Percentiles rank a stretch among this genome's conserved stretches.
phyloP scores from a whole-genome alignment of 768 basidiomycete species.

The Flagelloscypha sp. region DNA sequence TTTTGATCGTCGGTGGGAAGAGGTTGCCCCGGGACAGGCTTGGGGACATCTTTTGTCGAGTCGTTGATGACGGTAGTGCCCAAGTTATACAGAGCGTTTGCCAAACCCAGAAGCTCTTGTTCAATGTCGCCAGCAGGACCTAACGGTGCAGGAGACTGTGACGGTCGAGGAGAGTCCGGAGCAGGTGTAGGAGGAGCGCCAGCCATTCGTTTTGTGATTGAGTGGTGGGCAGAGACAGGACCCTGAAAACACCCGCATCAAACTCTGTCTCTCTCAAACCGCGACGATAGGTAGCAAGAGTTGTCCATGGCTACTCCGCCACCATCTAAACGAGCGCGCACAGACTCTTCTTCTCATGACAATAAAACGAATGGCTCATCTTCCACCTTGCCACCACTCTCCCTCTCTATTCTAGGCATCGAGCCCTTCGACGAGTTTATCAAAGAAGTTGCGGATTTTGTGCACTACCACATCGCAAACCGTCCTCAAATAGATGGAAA shows the following conservation, averaged over 20 bases:
- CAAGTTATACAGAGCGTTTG: constrained; percentile 70
- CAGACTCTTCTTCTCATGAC: constrained; percentile 18
- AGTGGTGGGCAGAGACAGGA: no score
- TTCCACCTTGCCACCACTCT: constrained; percentile 48
- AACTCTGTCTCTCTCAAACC: no score
- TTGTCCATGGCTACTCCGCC: constrained; percentile 15
- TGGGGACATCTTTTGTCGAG: constrained; percentile 72
- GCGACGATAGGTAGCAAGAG: constrained; percentile 1
- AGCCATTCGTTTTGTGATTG: no score
- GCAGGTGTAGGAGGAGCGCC: constrained; percentile 24
- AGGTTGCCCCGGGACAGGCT: constrained; percentile 37
- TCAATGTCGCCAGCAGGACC: constrained; percentile 71
- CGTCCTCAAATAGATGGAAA: constrained; percentile 45
- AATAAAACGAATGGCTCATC: constrained; percentile 10
- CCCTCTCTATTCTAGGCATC: constrained; percentile 76
- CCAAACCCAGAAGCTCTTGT: constrained; percentile 66
- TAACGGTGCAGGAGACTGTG: constrained; percentile 62
- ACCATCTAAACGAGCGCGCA: constrained; percentile 23
- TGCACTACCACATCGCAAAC: constrained; percentile 60
- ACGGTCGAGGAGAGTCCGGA: constrained; percentile 64
- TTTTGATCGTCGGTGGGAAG: constrained; percentile 13
- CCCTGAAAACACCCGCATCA: no score
- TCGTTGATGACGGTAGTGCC: constrained; percentile 81
- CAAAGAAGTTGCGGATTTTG: constrained; percentile 83
- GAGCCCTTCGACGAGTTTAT: constrained; percentile 93